A percentile compares a stretch with the other conserved stretches of the same genome.
phyloP scores from a whole-genome alignment of 768 basidiomycete genomes.

The Albatrellus ellisii region DNA sequence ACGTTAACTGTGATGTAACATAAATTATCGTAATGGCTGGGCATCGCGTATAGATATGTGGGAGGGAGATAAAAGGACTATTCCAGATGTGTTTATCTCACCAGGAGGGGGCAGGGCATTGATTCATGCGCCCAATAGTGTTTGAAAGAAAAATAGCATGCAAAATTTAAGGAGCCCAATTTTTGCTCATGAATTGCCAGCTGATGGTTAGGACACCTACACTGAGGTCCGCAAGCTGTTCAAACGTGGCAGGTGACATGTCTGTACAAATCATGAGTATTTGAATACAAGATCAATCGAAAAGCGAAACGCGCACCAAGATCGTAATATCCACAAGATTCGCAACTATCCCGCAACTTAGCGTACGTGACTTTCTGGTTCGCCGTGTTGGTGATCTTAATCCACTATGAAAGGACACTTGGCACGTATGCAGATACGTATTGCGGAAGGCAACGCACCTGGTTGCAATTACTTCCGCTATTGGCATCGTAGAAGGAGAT shows the following conservation, averaged over 20 bases:
- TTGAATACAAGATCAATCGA: neutral
- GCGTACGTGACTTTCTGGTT: slow-evolving; percentile 8
- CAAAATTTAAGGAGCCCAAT: neutral
- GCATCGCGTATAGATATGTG: too few species aligned
- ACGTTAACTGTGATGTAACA: too few species aligned
- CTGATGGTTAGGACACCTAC: slow-evolving; percentile 1
- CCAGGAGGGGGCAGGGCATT: too few species aligned
- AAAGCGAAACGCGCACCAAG: slow-evolving; percentile 7
- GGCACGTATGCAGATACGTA: neutral
- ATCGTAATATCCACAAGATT: slow-evolving; percentile 5
- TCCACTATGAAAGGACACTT: neutral
- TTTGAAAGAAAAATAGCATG: neutral
- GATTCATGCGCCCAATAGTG: too few species aligned
- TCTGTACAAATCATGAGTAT: slow-evolving; percentile 2
- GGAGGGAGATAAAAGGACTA: too few species aligned
- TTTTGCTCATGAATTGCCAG: slow-evolving; percentile 5
- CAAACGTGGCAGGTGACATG: slow-evolving; percentile 9
- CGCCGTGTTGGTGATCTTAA: neutral
- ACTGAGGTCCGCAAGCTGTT: neutral
- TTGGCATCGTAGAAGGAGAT: slow-evolving; percentile 4
- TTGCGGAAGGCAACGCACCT: slow-evolving; percentile 1
- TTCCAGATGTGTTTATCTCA: too few species aligned
- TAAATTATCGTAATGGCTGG: too few species aligned
- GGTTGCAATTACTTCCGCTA: slow-evolving; percentile 5
- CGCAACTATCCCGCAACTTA: slow-evolving; percentile 8